Evolutionary conservation across 139 green algal species (phyloP).

Genomic region (Chlamydomonas incerta): DNA sequence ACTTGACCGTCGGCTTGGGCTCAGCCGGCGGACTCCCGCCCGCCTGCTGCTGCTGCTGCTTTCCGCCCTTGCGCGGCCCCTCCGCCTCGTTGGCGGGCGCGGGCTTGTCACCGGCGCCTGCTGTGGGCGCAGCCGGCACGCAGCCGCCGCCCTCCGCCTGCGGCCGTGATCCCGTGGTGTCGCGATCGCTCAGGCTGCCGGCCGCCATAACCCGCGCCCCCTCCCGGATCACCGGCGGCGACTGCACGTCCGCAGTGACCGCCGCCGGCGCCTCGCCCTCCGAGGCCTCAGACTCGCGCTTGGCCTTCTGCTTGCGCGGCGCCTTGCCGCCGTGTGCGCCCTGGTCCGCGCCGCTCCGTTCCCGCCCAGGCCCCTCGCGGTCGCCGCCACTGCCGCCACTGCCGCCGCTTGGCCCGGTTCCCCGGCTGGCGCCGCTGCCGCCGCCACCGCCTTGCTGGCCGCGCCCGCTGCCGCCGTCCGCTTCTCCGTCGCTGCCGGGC

Average conservation of each 20-base stretch:
- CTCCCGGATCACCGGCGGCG: neutral
- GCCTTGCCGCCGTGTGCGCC: neutral
- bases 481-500: neutral
- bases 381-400: neutral
- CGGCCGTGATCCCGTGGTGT: neutral
- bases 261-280: neutral
- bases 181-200: slow-evolving; percentile 31
- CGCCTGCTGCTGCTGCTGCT: slow-evolving; percentile 3
- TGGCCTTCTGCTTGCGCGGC: neutral
- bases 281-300: neutral
- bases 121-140: too few relatives aligned
- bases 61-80: neutral
- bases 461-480: neutral
- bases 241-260: neutral
- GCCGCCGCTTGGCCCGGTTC: neutral
- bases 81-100: neutral
- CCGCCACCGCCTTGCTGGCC: neutral
- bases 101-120: neutral
- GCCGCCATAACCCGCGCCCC: neutral
- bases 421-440: neutral
- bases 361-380: neutral
- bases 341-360: neutral
- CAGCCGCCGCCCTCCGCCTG: too few relatives aligned
- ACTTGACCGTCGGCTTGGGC: slow-evolving; percentile 32
- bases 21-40: neutral